phyloP scores from a whole-genome alignment of 192 early-diverging fungal genomes.

The Gonapodya prolifera region DNA sequence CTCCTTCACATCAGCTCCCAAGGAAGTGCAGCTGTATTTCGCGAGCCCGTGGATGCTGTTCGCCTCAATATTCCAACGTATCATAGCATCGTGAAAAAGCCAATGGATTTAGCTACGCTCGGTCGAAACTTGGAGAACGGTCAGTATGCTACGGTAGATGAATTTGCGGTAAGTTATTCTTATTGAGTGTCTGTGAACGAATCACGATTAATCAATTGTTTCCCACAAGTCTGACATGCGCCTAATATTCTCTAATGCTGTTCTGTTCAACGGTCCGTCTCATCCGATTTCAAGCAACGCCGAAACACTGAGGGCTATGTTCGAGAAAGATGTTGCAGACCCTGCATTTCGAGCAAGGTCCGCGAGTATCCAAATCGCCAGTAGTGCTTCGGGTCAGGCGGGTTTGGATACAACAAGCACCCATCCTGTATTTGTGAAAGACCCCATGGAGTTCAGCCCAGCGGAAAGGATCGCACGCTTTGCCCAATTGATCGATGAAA shows the following conservation, averaged over 20 bases:
- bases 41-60: constrained; percentile 59
- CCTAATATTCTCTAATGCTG: neutral
- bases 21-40: constrained; percentile 14
- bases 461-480: neutral
- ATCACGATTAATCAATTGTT: neutral
- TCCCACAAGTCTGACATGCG: neutral
- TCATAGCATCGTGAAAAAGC: constrained; percentile 51
- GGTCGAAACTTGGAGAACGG: constrained; percentile 24
- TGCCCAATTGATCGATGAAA: neutral
- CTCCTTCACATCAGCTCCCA: neutral
- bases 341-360: neutral
- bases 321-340: neutral
- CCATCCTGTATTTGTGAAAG: neutral
- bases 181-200: neutral
- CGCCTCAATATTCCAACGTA: constrained; percentile 54
- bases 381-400: neutral
- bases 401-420: too few species aligned
- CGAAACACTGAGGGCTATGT: neutral
- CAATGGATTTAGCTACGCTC: constrained; percentile 58
- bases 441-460: neutral
- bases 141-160: constrained; percentile 19
- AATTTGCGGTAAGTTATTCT: constrained; percentile 13
- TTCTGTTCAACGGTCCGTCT: neutral
- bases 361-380: neutral
- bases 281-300: neutral